Conservation (phyloP, 139 green algal species). For the Picochlorum sp. region DNA sequence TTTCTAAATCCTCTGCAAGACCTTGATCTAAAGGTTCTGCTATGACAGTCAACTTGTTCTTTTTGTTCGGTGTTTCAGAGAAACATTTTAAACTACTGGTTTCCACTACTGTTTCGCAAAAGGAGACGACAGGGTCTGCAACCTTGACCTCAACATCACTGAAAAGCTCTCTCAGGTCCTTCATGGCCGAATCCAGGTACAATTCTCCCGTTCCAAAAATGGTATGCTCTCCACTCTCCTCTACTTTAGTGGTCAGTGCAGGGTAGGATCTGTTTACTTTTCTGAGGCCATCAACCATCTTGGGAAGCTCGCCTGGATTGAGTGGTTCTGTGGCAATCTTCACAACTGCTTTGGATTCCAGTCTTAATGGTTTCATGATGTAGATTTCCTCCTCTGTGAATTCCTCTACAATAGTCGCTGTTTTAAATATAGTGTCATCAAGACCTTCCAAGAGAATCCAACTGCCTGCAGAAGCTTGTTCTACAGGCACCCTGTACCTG, state of each 20-base stretch:
- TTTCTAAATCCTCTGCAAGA: constrained; percentile 88
- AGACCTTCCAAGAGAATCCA: constrained; percentile 82
- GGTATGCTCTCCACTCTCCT: constrained; percentile 97
- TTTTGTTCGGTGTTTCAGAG: constrained; percentile 92
- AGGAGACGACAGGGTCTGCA: constrained; percentile 79
- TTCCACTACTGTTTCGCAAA: constrained; percentile 97
- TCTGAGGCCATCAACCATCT: constrained; percentile 85
- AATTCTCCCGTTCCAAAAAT: constrained; percentile 94
- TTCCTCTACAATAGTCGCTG: constrained; percentile 80
- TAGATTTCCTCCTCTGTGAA: constrained; percentile 59
- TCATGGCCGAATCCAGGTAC: constrained; percentile 94
- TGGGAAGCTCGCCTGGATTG: constrained; percentile 92
- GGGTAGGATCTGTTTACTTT: constrained; percentile 90
- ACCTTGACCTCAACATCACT: constrained; percentile 95
- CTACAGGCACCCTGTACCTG: constrained; percentile 77
- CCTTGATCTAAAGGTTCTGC: constrained; percentile 90
- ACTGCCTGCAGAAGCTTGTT: constrained; percentile 53
- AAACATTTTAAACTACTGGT: constrained; percentile 92
- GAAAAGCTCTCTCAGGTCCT: constrained; percentile 85
- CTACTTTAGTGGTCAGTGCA: constrained; percentile 81
- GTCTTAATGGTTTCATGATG: constrained; percentile 73
- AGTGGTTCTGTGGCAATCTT: constrained; percentile 96
- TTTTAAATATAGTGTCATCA: constrained; percentile 78
- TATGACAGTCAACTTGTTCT: constrained; percentile 91
- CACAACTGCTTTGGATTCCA: constrained; percentile 63